Conservation (phyloP, 2,329 filamentous ascomycete species). For the Alternaria sp. region DNA sequence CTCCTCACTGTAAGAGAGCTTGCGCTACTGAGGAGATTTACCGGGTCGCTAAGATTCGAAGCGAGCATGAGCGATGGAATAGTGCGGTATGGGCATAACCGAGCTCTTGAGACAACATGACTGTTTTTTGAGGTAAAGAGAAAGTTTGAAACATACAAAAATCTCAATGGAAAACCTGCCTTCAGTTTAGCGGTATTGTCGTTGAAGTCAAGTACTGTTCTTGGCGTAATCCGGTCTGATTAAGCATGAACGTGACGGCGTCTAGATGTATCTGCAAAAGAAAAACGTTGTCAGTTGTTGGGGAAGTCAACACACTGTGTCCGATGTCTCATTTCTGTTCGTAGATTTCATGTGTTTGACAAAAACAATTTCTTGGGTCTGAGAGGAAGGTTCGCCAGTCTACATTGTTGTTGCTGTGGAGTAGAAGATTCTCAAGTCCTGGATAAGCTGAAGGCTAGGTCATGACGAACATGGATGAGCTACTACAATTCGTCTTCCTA, state of each 20-base stretch:
- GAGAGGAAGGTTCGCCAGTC: background rate
- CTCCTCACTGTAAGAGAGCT: background rate
- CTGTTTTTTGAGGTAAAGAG: background rate
- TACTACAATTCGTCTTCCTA: background rate
- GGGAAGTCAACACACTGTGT: background rate
- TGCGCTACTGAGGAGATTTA: background rate
- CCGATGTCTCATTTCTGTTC: too few species aligned
- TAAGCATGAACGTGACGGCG: background rate
- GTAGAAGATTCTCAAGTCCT: background rate
- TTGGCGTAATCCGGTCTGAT: background rate
- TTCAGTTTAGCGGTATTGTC: background rate
- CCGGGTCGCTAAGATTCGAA: background rate
- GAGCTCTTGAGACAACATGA: background rate
- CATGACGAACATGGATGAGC: background rate
- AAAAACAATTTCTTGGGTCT: background rate
- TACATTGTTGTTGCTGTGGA: background rate
- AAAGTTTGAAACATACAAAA: background rate
- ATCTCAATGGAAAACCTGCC: background rate
- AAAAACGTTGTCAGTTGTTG: background rate
- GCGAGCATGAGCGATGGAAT: background rate
- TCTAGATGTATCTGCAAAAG: background rate
- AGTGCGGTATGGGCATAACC: background rate
- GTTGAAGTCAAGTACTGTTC: background rate
- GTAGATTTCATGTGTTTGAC: background rate
- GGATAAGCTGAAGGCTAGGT: background rate